Conservation (phyloP, 805 yeast genomes). For the Metschnikowia corniflorae region DNA sequence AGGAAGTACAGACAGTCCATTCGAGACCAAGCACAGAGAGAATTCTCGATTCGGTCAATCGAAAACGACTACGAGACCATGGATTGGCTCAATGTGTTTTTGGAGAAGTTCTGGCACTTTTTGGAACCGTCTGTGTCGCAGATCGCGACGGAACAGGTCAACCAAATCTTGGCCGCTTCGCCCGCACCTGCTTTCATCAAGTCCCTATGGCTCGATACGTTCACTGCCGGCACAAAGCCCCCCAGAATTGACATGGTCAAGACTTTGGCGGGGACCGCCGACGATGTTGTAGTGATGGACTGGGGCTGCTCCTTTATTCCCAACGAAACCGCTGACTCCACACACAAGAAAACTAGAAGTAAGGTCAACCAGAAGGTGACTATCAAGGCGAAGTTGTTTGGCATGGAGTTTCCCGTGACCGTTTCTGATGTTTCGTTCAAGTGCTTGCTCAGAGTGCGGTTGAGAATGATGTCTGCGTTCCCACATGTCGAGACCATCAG, state of each 20-base stretch:
- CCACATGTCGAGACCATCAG: constrained; percentile 94
- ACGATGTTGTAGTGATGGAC: constrained; percentile 95
- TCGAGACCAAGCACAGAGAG: constrained; percentile 82
- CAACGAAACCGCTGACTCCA: constrained; percentile 79
- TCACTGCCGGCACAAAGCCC: constrained; percentile 94
- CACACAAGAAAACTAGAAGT: constrained; percentile 78
- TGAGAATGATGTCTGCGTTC: constrained; percentile 84
- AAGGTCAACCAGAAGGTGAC: constrained; percentile 79
- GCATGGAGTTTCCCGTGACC: constrained; percentile 72
- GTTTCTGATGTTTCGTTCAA: constrained; percentile 78
- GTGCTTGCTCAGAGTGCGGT: constrained; percentile 71
- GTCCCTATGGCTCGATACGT: constrained; percentile 77
- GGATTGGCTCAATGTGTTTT: constrained; percentile 91
- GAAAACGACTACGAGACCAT: constrained; percentile 89
- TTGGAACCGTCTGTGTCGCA: constrained; percentile 87
- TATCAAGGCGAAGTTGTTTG: constrained; percentile 78
- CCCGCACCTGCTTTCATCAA: constrained; percentile 82
- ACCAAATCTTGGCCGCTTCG: constrained; percentile 74
- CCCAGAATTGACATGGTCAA: constrained; percentile 89
- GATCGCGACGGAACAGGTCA: constrained; percentile 80
- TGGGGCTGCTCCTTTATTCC: constrained; percentile 94
- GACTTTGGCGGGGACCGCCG: constrained; percentile 83
- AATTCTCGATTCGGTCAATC: constrained; percentile 71
- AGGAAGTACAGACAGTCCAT: constrained; percentile 71
- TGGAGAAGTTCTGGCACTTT: constrained; percentile 89